phyloP scores from a whole-genome alignment of 2,329 filamentous ascomycete species.

The Chaetomiaceae sp. region DNA sequence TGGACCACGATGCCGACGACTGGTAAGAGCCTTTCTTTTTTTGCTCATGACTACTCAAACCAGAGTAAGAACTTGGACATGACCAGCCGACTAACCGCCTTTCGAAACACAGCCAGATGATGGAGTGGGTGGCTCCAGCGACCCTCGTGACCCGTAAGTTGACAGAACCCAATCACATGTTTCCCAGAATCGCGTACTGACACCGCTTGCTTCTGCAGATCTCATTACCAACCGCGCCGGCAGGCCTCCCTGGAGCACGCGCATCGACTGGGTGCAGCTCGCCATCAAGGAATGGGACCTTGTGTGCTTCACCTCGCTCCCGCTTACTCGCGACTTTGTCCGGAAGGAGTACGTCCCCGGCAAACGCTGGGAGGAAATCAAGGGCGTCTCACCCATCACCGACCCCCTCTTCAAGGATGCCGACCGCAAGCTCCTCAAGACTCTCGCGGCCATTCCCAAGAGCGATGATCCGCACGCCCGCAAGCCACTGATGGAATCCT shows the following conservation, averaged over 20 bases:
- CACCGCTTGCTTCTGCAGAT: too few relatives aligned
- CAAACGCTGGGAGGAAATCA: not conserved
- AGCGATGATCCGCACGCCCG: too few relatives aligned
- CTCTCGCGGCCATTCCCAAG: not conserved
- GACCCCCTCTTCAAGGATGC: slow-evolving; percentile 4
- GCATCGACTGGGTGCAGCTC: slow-evolving; percentile 13
- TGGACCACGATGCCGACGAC: slow-evolving; percentile 13
- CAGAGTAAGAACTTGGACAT: not conserved
- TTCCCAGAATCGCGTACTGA: too few relatives aligned
- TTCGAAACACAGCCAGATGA: slow-evolving; percentile 5
- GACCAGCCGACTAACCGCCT: not conserved
- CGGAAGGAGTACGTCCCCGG: slow-evolving; percentile 3
- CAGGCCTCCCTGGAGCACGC: slow-evolving; percentile 11
- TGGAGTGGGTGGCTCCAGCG: not conserved
- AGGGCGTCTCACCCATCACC: not conserved
- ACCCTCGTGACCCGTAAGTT: not conserved
- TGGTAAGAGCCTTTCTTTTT: slow-evolving; percentile 3
- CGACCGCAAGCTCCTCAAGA: not conserved
- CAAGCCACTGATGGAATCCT: slow-evolving; percentile 5
- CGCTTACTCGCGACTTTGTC: slow-evolving; percentile 9
- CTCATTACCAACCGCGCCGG: slow-evolving; percentile 12
- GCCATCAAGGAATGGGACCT: slow-evolving; percentile 11
- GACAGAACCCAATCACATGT: too few relatives aligned
- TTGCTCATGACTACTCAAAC: too few relatives aligned
- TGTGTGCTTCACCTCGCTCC: slow-evolving; percentile 3